Conservation (phyloP, 352 stramenopile species). For the Phytophthora ohioensis region DNA sequence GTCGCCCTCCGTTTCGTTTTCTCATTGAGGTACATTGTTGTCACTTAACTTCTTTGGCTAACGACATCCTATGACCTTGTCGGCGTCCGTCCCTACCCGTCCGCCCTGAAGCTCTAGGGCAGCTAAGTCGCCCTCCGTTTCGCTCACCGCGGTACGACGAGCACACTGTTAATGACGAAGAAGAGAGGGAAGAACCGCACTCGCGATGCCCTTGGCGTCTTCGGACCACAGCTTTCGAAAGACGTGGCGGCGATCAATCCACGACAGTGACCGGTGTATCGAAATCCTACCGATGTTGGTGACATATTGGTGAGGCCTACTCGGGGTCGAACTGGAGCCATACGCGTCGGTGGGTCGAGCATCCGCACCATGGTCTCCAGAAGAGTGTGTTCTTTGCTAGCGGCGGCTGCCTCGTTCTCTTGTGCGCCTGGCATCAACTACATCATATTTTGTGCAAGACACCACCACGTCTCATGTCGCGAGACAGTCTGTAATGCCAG, state of each 20-base stretch:
- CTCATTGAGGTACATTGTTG: no score
- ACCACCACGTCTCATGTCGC: no score
- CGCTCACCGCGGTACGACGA: not conserved
- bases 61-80: no score
- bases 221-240: not conserved
- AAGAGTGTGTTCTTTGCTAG: not conserved
- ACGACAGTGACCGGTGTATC: not conserved
- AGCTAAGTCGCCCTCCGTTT: not conserved
- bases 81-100: no score
- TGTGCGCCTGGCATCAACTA: no score
- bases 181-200: constrained; percentile 2
- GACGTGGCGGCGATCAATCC: not conserved
- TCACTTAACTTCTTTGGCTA: no score
- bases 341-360: constrained; percentile 42
- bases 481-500: no score
- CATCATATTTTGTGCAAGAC: no score
- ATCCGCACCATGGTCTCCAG: not conserved
- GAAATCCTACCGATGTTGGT: not conserved
- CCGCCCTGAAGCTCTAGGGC: no score
- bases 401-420: no score
- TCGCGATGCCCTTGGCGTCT: not conserved
- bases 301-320: constrained; percentile 39
- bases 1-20: not conserved
- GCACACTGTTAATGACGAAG: constrained; percentile 1
- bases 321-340: constrained; percentile 45